Conservation (phyloP, 1,139 yeast genomes). For the Wickerhamomyces sp. region DNA sequence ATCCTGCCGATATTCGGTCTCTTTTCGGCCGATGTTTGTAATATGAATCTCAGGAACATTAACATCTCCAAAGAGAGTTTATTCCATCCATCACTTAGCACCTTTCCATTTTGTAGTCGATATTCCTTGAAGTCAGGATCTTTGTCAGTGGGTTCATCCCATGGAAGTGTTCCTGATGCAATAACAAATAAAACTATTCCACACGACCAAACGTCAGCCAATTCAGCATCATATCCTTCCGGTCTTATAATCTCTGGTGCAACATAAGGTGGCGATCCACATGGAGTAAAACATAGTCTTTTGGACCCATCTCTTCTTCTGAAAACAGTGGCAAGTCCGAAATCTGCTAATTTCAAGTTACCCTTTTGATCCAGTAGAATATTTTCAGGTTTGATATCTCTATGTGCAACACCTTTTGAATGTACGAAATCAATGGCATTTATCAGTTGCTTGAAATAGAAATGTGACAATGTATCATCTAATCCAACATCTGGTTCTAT, state of each 20-base stretch:
- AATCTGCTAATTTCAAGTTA: constrained; percentile 62
- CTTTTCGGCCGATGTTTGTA: constrained; percentile 40
- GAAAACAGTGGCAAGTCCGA: constrained; percentile 61
- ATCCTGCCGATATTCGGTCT: constrained; percentile 38
- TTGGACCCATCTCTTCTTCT: constrained; percentile 45
- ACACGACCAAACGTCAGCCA: constrained; percentile 60
- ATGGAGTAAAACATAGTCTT: constrained; percentile 50
- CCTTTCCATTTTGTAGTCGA: constrained; percentile 38
- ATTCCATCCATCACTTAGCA: constrained; percentile 47
- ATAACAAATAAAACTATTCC: constrained; percentile 58
- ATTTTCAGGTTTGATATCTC: constrained; percentile 90
- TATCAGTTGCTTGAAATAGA: constrained; percentile 58
- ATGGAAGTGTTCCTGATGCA: constrained; percentile 58
- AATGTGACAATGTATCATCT: constrained; percentile 59
- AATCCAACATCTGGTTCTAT: constrained; percentile 72
- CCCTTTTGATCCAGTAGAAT: constrained; percentile 66
- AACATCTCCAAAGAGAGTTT: constrained; percentile 41
- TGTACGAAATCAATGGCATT: constrained; percentile 58
- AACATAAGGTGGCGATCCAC: constrained; percentile 69
- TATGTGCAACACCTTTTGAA: constrained; percentile 70
- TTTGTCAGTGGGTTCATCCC: constrained; percentile 52
- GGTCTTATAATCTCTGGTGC: constrained; percentile 60
- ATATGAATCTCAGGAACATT: constrained; percentile 44
- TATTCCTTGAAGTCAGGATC: constrained; percentile 45
- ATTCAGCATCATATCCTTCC: constrained; percentile 45